Evolutionary conservation across 257 asterid species (phyloP), one percentile per base, ranked within the genome.

Genomic region (Eustoma russellianum): DNA sequence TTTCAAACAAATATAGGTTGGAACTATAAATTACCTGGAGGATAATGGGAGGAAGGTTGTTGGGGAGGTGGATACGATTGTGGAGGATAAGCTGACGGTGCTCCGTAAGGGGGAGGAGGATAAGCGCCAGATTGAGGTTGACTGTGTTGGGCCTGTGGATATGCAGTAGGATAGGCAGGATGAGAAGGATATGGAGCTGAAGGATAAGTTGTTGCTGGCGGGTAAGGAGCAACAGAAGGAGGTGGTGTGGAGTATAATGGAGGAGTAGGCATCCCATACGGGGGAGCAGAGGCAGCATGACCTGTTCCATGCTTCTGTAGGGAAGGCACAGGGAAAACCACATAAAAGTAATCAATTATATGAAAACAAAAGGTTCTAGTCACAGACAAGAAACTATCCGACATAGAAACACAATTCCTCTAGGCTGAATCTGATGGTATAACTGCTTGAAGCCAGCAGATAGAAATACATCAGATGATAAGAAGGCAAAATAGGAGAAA

Each of bases 231-330:
- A 35, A 24, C 44, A 28, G 66, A 43, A 24, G 60, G 62, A 4
- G 75, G 74, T 45, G 78, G 70, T 44, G 70, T 34, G 5, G 79
- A 13, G 55, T 62, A 71, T 16, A 52, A 24, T 44, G 79, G 46
- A 6, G 17, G 35, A 5, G 43, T 38, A 35, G 59, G 47, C 11
- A 63, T 47, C 53, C 14, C 56, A 40, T 53, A 64, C 2, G 69
- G 77, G 17, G 77, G 69, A 56, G 78, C 79, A 1, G 81, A 74
- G 18, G 79, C 62, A 62, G 66, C 63, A 46, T 68, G 46, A 52
- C 56, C 48, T 60, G 69, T 58, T 46, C 75, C 64, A n/a, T 66
- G 79, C 63, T 71, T 74, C 85, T 77, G 80, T 45, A 66, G 48
- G 48, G 43, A 50, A 46, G 19, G 17, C 19, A 55, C n/a, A 17